Evolutionary conservation across 176 grass and related monocot species (phyloP).

Genomic region (Leersia perrieri): DNA sequence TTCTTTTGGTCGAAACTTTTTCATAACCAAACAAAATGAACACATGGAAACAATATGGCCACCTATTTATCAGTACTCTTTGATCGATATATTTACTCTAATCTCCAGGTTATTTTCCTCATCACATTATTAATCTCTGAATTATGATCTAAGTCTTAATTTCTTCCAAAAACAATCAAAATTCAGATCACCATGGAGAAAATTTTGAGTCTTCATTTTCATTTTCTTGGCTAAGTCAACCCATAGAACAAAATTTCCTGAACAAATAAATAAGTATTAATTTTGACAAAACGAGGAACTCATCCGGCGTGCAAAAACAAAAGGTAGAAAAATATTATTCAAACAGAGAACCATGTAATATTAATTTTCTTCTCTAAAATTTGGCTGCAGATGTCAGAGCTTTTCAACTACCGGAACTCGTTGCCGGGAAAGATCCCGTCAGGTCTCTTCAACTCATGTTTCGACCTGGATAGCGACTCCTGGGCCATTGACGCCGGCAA

Average conservation of each 20-base stretch:
- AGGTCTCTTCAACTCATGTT: conserved; percentile 68
- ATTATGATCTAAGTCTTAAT: background rate
- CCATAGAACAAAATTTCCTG: background rate
- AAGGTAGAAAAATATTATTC: background rate
- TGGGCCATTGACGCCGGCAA: conserved; percentile 65
- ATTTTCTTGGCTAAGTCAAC: background rate
- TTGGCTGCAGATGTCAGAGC: conserved; percentile 75
- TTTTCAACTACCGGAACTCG: conserved; percentile 76
- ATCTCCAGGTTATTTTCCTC: background rate
- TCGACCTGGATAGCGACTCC: conserved; percentile 50
- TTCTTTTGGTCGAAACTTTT: background rate
- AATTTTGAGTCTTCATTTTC: background rate
- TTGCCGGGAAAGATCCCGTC: conserved; percentile 85
- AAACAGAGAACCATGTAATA: background rate
- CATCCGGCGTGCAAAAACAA: background rate
- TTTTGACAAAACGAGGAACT: background rate
- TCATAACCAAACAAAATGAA: background rate
- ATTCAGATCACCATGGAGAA: background rate
- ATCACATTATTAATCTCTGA: background rate
- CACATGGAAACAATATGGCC: background rate
- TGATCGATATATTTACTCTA: background rate
- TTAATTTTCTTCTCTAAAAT: background rate
- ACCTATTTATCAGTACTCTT: background rate
- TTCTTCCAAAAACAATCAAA: background rate
- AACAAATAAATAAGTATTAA: no score